These are phyloP conservation scores for Monosporozyma servazzii DNA, from an alignment of 805 yeast species.

Conservation along the genomic window DNA sequence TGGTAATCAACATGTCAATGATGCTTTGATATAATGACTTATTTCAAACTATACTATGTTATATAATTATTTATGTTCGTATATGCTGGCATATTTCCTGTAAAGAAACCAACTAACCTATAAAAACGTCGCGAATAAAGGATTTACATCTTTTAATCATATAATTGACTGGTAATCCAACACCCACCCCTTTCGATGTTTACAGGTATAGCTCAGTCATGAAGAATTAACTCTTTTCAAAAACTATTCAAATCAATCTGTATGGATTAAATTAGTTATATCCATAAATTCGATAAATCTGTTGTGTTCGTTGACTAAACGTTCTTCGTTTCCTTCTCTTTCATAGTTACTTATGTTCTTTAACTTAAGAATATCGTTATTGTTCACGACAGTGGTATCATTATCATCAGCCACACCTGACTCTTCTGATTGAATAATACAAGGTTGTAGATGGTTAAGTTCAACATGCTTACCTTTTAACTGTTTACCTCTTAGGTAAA, in stretches of 20 bases:
- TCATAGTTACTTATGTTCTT: constrained; percentile 26
- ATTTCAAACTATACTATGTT: no score
- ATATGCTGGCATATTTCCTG: no score
- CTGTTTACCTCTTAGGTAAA: constrained; percentile 1
- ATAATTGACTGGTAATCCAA: no score
- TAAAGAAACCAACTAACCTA: no score
- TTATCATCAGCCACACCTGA: not conserved
- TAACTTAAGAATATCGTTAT: not conserved
- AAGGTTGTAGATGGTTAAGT: not conserved
- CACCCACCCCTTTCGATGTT: no score
- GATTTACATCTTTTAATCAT: no score
- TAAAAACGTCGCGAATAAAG: no score
- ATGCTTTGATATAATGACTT: no score
- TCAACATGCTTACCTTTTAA: not conserved
- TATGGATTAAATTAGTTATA: constrained; percentile 13
- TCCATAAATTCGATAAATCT: constrained; percentile 25
- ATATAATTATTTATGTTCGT: no score
- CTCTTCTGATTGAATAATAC: not conserved
- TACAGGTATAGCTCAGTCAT: not conserved
- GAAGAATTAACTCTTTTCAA: not conserved
- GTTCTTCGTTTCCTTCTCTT: constrained; percentile 31
- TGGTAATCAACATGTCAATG: no score
- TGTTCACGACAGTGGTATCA: not conserved
- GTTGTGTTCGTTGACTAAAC: constrained; percentile 18
- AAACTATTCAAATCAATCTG: not conserved